These are phyloP conservation scores for Barnettozyma hawaiiensis DNA, from an alignment of 1,139 yeast genomes.

Conservation along the genomic window DNA sequence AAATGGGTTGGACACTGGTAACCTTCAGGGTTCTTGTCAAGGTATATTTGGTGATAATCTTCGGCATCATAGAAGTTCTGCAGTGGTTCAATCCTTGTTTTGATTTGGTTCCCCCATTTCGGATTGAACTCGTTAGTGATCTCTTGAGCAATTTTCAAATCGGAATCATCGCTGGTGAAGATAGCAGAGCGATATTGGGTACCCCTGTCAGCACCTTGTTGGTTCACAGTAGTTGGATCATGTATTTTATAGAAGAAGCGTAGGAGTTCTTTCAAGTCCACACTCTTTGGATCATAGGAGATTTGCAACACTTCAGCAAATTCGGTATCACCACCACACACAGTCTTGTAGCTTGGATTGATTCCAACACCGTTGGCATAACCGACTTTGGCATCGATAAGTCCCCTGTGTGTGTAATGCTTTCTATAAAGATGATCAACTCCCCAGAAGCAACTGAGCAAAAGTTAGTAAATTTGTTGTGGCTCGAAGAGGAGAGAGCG, in stretches of 20 bases:
- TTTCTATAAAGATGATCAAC: conserved; percentile 79
- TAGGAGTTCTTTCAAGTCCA: conserved; percentile 56
- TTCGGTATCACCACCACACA: conserved; percentile 67
- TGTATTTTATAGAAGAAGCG: conserved; percentile 84
- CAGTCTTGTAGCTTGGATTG: conserved; percentile 67
- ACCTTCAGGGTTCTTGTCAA: conserved; percentile 74
- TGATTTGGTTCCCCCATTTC: conserved; percentile 50
- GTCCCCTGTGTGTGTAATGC: conserved; percentile 53
- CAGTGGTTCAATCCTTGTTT: conserved; percentile 66
- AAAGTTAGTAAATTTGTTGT: not conserved
- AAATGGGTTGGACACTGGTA: conserved; percentile 89
- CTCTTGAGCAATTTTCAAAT: conserved; percentile 36
- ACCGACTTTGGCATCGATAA: conserved; percentile 78
- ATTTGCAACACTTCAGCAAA: conserved; percentile 78
- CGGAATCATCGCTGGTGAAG: conserved; percentile 52
- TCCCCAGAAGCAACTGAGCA: conserved; percentile 85
- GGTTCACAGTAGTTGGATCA: conserved; percentile 59
- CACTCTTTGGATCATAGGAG: conserved; percentile 65
- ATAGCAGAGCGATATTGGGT: conserved; percentile 78
- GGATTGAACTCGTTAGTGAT: conserved; percentile 44
- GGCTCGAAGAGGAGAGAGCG: not conserved
- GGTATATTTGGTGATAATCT: conserved; percentile 82
- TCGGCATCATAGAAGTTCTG: conserved; percentile 84
- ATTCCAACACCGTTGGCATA: conserved; percentile 68
- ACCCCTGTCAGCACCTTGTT: conserved; percentile 77